Conservation (phyloP, 805 yeast genomes). For the Lachancea thermotolerans region DNA sequence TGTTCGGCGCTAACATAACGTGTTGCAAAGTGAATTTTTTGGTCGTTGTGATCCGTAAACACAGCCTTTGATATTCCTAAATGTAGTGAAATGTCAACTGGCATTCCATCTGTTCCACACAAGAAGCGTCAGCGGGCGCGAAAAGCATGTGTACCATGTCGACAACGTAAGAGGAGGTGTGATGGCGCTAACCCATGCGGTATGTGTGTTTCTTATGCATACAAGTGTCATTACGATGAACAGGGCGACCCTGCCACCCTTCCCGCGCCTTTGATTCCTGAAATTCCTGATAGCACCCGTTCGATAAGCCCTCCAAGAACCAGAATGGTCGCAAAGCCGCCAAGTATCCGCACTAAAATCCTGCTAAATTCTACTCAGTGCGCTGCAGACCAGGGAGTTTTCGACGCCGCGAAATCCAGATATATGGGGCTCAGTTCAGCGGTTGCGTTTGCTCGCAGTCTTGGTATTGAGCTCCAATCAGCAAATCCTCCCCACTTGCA, state of each 20-base stretch:
- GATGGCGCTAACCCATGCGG: conserved; percentile 1
- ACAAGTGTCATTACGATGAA: conserved; percentile 1
- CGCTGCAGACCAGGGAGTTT: not conserved
- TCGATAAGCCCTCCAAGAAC: not conserved
- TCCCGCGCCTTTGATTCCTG: not conserved
- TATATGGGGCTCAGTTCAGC: conserved; percentile 10
- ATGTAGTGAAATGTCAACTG: too few species aligned
- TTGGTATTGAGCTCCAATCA: conserved; percentile 12
- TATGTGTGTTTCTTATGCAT: conserved; percentile 1
- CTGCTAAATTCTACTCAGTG: not conserved
- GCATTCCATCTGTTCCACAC: too few species aligned
- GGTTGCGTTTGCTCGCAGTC: conserved; percentile 11
- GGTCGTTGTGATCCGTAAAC: too few species aligned
- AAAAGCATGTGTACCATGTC: conserved; percentile 4
- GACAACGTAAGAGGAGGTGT: conserved; percentile 4
- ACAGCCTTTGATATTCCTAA: too few species aligned
- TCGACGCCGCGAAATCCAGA: conserved; percentile 6
- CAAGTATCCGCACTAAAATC: too few species aligned
- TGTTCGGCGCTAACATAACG: too few species aligned
- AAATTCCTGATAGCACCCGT: not conserved
- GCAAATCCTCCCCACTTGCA: conserved; percentile 12
- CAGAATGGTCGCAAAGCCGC: too few species aligned
- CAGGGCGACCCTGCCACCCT: not conserved
- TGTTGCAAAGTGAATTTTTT: too few species aligned
- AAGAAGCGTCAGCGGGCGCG: conserved; percentile 1